phyloP scores from a whole-genome alignment of 2,329 filamentous ascomycete species.

The Hypomyces perniciosus region DNA sequence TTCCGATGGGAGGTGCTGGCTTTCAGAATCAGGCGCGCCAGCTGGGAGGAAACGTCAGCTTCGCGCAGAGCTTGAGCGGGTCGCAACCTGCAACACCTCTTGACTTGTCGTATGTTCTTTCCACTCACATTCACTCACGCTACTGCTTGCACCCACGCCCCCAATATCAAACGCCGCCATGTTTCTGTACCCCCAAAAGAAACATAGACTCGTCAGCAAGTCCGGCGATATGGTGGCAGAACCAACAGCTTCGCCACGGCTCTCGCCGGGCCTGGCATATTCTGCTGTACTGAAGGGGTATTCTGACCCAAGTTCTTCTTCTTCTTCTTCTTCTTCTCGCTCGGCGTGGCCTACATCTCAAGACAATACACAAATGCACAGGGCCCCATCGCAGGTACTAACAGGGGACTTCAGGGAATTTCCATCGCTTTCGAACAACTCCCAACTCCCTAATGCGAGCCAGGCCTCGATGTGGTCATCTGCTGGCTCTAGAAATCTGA shows the following conservation, averaged over 20 bases:
- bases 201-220: conserved; percentile 14
- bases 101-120: conserved; percentile 57
- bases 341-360: not conserved
- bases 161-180: conserved; percentile 1
- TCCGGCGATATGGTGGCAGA: conserved; percentile 6
- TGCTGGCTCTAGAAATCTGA: conserved; percentile 42
- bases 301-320: conserved; percentile 1
- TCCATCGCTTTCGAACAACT: conserved; percentile 57
- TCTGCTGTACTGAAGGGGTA: conserved; percentile 29
- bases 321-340: not conserved
- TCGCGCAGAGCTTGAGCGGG: conserved; percentile 59
- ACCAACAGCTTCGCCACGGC: conserved; percentile 2
- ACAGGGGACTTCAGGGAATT: conserved; percentile 48
- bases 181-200: conserved; percentile 5
- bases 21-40: conserved; percentile 49
- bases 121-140: conserved; percentile 5
- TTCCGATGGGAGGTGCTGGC: conserved; percentile 53
- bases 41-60: conserved; percentile 55
- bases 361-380: not conserved
- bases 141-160: not conserved
- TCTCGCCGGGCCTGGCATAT: conserved; percentile 18
- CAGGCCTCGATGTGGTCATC: conserved; percentile 51
- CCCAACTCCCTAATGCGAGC: conserved; percentile 44
- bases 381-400: not conserved
- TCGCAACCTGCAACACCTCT: conserved; percentile 57